Evolutionary conservation across 2,329 filamentous ascomycete genomes (phyloP), one percentile per base, ranked within the genome.

Genomic region (Nigrospora osmanthi): DNA sequence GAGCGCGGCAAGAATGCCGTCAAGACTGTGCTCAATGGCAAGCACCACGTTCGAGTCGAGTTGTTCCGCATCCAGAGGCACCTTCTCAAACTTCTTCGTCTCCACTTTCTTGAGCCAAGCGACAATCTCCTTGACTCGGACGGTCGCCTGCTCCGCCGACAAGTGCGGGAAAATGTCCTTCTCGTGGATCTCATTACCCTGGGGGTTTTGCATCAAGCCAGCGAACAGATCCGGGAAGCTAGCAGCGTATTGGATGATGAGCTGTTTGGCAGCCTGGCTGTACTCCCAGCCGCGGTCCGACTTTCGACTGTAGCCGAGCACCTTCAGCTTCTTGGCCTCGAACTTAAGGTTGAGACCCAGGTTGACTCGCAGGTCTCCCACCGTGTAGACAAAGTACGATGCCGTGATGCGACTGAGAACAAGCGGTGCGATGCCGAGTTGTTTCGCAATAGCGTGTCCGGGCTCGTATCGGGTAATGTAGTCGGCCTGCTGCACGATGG

Each of bases 291-390:
- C 93, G 28, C 81, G 85, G 12, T 81, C 73, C 4, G 83, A 83
- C 59, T 93, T 93, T 55, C 89, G 85, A 19, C 91, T 95, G 65
- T 96, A 98, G 1, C 93, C 93, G 31, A 98, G 70, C 7, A 98
- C 93, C 69, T 98, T 98, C 55, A 90, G 77, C 66, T 96, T 95
- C 68, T 88, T 91, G 3, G 81, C 88, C 62, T 98, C 93, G 48
- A 98, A 98, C 64, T 98, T 98, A 53, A 98, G 75, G 58, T 98
- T 98, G 49, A 98, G 73, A 0, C 93, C 93, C 19, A 98, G 71
- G 57, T 98, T 98, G 50, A 95, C 76, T 55, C 87, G 86, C 47
- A 89, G 72, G 19, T 87, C 89, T 46, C 88, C 88, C 4, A 91
- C 81, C 15, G 68, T 78, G 46, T 81, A 80, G 46, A 98, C 87